A percentile compares a stretch with the other conserved stretches of the same genome.
Conservation (phyloP, 345 rosid genomes). For the Litchi chinensis region DNA sequence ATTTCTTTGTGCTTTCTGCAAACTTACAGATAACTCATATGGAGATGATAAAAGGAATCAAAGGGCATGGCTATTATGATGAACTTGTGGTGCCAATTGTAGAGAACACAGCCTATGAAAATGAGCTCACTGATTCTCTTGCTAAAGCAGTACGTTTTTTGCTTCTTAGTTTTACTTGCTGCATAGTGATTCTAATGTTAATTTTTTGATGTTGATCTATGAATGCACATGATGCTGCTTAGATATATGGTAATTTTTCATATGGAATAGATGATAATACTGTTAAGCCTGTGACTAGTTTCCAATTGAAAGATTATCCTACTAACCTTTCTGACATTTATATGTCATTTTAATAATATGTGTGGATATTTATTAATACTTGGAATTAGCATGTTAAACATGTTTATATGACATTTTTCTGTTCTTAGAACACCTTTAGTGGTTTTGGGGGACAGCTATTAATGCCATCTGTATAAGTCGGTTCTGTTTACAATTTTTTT, state of each 20-base stretch:
- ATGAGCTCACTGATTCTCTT: conserved; percentile 88
- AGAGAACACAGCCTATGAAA: conserved; percentile 92
- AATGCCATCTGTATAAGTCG: neutral
- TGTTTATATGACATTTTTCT: neutral
- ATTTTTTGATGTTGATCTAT: neutral
- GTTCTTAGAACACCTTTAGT: neutral
- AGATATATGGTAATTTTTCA: neutral
- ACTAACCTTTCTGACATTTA: neutral
- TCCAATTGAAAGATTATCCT: neutral
- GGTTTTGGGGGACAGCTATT: neutral
- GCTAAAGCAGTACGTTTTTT: conserved; percentile 72
- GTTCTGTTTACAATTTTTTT: neutral
- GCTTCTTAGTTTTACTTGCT: conserved; percentile 1
- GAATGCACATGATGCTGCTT: conserved; percentile 3
- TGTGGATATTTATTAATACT: neutral
- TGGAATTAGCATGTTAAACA: neutral
- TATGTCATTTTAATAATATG: neutral
- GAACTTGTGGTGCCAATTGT: conserved; percentile 94
- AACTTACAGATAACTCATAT: conserved; percentile 81
- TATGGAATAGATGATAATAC: neutral
- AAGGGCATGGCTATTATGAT: conserved; percentile 95
- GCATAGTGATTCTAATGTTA: neutral
- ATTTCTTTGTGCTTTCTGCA: conserved; percentile 17
- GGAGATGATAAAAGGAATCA: conserved; percentile 99
- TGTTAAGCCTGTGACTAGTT: conserved; percentile 5